Conservation (phyloP, 1,139 yeast species). For the Debaryomycetaceae sp. region DNA sequence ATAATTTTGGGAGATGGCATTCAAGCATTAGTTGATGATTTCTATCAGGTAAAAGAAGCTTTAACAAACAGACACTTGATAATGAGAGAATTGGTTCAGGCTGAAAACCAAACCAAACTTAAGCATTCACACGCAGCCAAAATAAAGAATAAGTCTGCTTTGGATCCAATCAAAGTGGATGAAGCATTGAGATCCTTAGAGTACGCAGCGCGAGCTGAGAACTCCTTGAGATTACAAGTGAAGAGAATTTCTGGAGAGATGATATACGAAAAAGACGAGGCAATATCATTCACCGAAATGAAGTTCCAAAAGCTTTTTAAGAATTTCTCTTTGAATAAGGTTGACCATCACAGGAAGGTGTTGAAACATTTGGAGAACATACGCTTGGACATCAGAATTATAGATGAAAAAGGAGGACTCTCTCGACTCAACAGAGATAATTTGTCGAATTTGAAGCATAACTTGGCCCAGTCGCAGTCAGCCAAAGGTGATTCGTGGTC, state of each 20-base stretch:
- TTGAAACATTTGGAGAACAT: constrained; percentile 73
- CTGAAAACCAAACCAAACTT: constrained; percentile 68
- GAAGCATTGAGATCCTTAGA: constrained; percentile 82
- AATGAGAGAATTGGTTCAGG: constrained; percentile 82
- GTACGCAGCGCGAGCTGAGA: constrained; percentile 75
- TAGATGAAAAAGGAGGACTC: constrained; percentile 78
- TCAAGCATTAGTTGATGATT: constrained; percentile 62
- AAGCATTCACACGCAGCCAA: constrained; percentile 75
- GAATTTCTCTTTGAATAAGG: constrained; percentile 62
- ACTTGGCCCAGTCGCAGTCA: constrained; percentile 48
- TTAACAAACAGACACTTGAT: constrained; percentile 86
- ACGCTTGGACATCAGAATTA: constrained; percentile 69
- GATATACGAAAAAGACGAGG: constrained; percentile 65
- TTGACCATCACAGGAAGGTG: constrained; percentile 83
- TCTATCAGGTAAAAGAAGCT: constrained; percentile 87
- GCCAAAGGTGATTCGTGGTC: constrained; percentile 60
- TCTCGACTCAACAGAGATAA: constrained; percentile 79
- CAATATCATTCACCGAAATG: constrained; percentile 52
- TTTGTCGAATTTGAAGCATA: constrained; percentile 44
- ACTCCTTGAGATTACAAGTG: constrained; percentile 68
- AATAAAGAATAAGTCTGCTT: constrained; percentile 68
- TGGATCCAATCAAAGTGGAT: constrained; percentile 85
- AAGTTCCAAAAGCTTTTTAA: constrained; percentile 55
- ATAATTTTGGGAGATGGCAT: constrained; percentile 79
- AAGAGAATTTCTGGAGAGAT: constrained; percentile 83